Percentiles rank a stretch among this genome's conserved stretches.
These are phyloP conservation scores for Rhodomyrtus psidioides DNA, from an alignment of 441 rosid genomes.

Conservation along the genomic window DNA sequence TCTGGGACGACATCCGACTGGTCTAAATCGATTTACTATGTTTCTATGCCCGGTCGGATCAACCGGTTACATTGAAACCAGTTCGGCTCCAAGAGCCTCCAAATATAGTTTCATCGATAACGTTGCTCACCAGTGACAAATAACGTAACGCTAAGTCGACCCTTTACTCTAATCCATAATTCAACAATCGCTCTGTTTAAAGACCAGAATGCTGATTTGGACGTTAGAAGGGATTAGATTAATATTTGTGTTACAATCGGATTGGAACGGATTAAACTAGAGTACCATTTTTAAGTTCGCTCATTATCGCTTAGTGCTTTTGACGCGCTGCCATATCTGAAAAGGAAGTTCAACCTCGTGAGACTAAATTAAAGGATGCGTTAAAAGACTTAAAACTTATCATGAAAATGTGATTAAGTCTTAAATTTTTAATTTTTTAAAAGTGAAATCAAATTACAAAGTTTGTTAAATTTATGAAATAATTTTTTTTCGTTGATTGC, in stretches of 20 bases:
- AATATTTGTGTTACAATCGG: not conserved
- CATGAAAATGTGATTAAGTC: no score
- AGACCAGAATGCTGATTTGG: not conserved
- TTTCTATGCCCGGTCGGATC: not conserved
- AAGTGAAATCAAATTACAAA: no score
- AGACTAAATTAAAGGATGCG: no score
- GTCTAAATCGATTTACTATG: not conserved
- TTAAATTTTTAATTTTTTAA: no score
- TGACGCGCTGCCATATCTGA: fast-evolving
- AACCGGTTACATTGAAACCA: not conserved
- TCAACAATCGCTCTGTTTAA: not conserved
- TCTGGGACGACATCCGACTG: not conserved
- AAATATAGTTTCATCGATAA: not conserved
- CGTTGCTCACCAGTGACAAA: not conserved
- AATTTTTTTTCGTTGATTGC: no score
- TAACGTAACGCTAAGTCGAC: fast-evolving
- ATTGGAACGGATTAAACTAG: no score
- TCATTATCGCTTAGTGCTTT: no score
- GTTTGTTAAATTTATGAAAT: no score
- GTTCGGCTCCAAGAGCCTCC: no score
- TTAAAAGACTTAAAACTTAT: no score
- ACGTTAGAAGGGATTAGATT: not conserved
- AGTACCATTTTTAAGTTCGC: not conserved
- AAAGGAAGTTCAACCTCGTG: not conserved
- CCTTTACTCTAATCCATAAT: not conserved